Percentiles rank a stretch among this genome's conserved stretches.
Evolutionary conservation across 129 eudicot genomes (phyloP).

Genomic region (Lonicera japonica): DNA sequence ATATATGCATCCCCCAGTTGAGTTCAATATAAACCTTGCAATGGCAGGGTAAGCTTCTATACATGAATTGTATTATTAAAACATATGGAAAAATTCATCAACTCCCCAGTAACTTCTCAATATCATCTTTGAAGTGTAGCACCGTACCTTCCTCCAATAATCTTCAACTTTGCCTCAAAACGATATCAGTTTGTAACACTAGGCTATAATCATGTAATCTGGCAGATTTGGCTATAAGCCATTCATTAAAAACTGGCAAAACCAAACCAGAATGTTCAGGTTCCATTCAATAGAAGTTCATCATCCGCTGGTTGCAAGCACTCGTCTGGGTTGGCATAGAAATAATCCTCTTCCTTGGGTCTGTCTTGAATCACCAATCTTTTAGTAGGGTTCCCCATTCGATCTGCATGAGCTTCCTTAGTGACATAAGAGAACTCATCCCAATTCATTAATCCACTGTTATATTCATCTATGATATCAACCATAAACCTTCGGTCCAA

Average conservation of each 20-base stretch:
- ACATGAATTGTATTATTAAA: conserved; percentile 33
- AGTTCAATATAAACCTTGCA: conserved; percentile 30
- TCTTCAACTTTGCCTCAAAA: conserved; percentile 5
- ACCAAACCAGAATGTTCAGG: conserved; percentile 8
- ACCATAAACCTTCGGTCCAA: conserved; percentile 74
- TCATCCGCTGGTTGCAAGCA: conserved; percentile 63
- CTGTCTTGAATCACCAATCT: conserved; percentile 71
- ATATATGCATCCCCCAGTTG: conserved; percentile 19
- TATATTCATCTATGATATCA: conserved; percentile 75
- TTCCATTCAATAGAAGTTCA: conserved; percentile 31
- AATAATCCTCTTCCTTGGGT: conserved; percentile 97
- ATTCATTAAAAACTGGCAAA: background rate
- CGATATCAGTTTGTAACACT: conserved; percentile 11
- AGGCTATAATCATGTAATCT: conserved; percentile 9
- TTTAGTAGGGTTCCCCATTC: conserved; percentile 79
- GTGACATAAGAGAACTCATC: conserved; percentile 80
- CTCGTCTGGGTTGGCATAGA: conserved; percentile 89
- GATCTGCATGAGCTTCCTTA: conserved; percentile 59
- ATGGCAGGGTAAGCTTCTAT: conserved; percentile 53
- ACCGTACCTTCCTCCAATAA: background rate
- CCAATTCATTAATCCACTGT: conserved; percentile 59
- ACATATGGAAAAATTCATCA: conserved; percentile 11
- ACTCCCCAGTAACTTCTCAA: no score
- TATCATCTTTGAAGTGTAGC: conserved; percentile 2
- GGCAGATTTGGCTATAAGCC: conserved; percentile 12